These are phyloP conservation scores for Yarrowia sp. DNA, from an alignment of 805 yeast genomes.

Conservation along the genomic window DNA sequence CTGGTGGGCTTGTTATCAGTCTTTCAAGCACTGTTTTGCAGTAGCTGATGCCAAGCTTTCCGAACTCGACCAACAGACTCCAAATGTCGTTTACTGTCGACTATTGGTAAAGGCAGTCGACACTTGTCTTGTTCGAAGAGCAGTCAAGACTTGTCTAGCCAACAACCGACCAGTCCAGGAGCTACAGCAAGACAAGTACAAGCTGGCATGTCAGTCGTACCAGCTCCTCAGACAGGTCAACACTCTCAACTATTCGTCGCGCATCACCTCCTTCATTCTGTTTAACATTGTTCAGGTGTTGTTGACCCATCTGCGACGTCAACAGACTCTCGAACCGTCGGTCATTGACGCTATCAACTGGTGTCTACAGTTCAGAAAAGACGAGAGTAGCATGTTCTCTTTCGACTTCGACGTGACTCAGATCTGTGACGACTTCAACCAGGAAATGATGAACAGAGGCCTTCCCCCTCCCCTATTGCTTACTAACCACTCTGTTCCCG, in stretches of 20 bases:
- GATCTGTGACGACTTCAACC: constrained; percentile 18
- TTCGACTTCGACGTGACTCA: constrained; percentile 11
- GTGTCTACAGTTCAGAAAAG: constrained; percentile 4
- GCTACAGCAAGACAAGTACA: not conserved
- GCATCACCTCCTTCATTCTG: constrained; percentile 7
- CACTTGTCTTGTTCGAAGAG: not conserved
- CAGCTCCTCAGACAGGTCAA: not conserved
- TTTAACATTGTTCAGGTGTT: constrained; percentile 8
- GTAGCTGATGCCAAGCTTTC: not conserved
- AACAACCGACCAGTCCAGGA: constrained; percentile 1
- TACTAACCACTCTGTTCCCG: not conserved
- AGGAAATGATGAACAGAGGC: not conserved
- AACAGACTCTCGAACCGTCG: not conserved
- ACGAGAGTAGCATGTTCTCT: constrained; percentile 2
- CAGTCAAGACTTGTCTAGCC: constrained; percentile 4
- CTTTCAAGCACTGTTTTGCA: constrained; percentile 4
- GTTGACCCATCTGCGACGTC: not conserved
- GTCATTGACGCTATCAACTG: constrained; percentile 12
- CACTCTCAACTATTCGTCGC: not conserved
- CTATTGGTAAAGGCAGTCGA: not conserved
- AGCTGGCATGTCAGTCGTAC: constrained; percentile 13
- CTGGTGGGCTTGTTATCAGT: constrained; percentile 15
- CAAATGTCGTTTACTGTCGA: not conserved
- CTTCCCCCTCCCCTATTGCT: not conserved
- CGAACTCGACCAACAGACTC: not conserved